Conservation (phyloP, 768 basidiomycete genomes). For the Tricholoma sp. region DNA sequence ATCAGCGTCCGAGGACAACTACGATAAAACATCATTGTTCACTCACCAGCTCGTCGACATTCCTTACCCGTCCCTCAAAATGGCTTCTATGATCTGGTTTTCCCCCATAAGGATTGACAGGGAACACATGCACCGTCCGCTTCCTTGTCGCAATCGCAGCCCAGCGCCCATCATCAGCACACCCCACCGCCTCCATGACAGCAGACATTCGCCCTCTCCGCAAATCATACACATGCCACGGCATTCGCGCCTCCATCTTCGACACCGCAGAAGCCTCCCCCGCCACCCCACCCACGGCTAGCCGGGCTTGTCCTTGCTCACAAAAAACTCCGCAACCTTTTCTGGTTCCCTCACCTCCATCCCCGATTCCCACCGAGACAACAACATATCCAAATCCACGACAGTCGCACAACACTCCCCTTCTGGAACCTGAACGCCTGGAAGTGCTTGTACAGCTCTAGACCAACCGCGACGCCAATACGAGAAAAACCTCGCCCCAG, state of each 20-base stretch:
- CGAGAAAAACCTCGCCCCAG: slow-evolving; percentile 43
- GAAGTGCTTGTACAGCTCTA: neutral
- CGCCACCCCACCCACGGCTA: slow-evolving; percentile 1
- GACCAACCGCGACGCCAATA: slow-evolving; percentile 1
- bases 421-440: neutral
- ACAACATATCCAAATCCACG: slow-evolving; percentile 44
- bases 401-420: slow-evolving; percentile 34
- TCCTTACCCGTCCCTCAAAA: no score
- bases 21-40: neutral
- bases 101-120: no score
- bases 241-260: no score
- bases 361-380: neutral
- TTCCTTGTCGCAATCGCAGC: slow-evolving; percentile 52
- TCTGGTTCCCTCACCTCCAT: no score
- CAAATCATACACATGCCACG: no score
- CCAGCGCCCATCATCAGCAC: no score
- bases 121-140: no score
- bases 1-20: neutral
- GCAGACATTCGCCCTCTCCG: no score
- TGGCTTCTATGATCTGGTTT: no score
- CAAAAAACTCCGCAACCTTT: no score
- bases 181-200: no score
- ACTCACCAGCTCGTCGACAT: neutral
- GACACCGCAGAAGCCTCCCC: no score
- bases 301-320: slow-evolving; percentile 38